phyloP scores from a whole-genome alignment of 2,329 filamentous ascomycete genomes.

The Aspergillus oerlinghausenensis region DNA sequence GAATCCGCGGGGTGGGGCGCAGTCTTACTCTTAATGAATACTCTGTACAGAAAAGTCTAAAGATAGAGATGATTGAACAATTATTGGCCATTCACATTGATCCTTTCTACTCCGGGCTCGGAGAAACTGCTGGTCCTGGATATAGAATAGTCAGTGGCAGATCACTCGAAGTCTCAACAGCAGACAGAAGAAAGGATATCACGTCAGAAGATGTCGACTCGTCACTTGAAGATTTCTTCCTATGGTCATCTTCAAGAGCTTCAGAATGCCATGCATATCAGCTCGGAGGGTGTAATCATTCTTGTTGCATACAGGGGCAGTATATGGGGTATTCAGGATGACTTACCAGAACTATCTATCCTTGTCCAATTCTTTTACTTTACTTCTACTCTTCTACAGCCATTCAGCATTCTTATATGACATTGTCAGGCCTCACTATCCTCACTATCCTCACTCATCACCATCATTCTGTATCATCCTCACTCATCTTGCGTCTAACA shows the following conservation, averaged over 20 bases:
- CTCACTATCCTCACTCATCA: no score
- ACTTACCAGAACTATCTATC: neutral
- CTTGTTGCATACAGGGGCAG: neutral
- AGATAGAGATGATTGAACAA: no score
- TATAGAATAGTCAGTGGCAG: neutral
- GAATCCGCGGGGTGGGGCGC: neutral
- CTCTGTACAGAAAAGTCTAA: no score
- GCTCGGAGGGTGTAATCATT: conserved; percentile 13
- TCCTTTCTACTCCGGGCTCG: no score
- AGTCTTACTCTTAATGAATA: no score
- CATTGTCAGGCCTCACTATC: no score
- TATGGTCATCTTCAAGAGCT: conserved; percentile 14
- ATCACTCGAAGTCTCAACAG: neutral
- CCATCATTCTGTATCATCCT: neutral
- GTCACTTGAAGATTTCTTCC: conserved; percentile 12
- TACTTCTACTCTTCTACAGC: neutral
- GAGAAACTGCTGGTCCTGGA: neutral
- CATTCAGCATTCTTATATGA: neutral
- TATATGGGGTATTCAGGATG: neutral
- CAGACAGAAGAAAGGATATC: neutral
- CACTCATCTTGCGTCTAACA: neutral
- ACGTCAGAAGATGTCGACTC: conserved; percentile 16
- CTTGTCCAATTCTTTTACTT: neutral
- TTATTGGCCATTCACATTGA: no score
- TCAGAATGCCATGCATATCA: conserved; percentile 13